phyloP scores from a whole-genome alignment of 495 filamentous ascomycete species.

The Aspergillus cavernicola region DNA sequence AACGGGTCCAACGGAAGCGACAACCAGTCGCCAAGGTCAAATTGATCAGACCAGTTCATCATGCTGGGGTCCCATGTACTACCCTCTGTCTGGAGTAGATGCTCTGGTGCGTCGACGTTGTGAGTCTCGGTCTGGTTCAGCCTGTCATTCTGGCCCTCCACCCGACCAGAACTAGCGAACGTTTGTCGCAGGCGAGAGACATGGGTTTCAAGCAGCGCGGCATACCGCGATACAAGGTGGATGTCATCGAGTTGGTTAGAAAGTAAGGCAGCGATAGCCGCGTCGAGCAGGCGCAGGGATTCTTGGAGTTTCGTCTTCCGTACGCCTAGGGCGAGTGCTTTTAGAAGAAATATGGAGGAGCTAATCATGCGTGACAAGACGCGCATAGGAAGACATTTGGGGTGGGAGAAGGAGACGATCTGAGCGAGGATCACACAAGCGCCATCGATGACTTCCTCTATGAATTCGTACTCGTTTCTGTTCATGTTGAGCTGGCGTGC shows the following conservation, averaged over 20 bases:
- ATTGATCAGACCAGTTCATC: not conserved
- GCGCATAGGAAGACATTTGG: constrained; percentile 35
- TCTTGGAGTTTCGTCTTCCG: constrained; percentile 30
- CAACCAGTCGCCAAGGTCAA: constrained; percentile 28
- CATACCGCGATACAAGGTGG: constrained; percentile 35
- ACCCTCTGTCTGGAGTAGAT: not conserved
- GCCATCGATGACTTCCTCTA: constrained; percentile 38
- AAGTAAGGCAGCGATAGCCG: constrained; percentile 28
- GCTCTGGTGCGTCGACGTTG: not conserved
- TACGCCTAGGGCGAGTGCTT: constrained; percentile 36
- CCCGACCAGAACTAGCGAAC: constrained; percentile 3
- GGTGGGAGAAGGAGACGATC: constrained; percentile 11
- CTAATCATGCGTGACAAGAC: constrained; percentile 37
- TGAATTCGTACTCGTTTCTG: constrained; percentile 30
- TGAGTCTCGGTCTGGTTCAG: not conserved
- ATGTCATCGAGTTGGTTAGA: constrained; percentile 33
- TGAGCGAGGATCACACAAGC: constrained; percentile 29
- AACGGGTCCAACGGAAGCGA: constrained; percentile 33
- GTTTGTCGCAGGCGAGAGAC: constrained; percentile 20
- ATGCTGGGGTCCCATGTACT: not conserved
- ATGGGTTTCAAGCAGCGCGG: constrained; percentile 29
- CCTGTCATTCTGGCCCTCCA: not conserved
- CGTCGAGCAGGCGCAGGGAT: constrained; percentile 33
- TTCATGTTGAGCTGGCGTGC: not conserved
- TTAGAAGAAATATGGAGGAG: constrained; percentile 38